Percentiles rank a stretch among this genome's conserved stretches.
phyloP scores from a whole-genome alignment of 345 rosid genomes.

The Eucalyptus coolabah region DNA sequence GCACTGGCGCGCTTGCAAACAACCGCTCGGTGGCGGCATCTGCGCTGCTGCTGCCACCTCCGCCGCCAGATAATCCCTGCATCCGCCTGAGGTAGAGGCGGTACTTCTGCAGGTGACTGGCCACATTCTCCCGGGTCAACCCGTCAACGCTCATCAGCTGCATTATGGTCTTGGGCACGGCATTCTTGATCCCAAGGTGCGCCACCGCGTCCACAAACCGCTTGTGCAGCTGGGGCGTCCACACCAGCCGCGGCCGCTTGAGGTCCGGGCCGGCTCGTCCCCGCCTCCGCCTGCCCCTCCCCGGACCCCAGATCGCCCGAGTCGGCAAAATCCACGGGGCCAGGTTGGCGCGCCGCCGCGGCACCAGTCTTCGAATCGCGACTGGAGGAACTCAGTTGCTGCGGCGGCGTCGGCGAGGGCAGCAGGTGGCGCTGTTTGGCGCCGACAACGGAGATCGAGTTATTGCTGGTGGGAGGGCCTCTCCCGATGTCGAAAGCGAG shows the following conservation, averaged over 20 bases:
- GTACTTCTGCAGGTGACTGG: constrained; percentile 82
- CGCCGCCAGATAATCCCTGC: constrained; percentile 71
- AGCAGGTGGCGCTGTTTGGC: not conserved
- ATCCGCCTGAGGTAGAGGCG: constrained; percentile 79
- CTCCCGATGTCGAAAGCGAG: constrained; percentile 73
- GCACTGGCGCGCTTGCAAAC: constrained; percentile 94
- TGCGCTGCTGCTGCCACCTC: constrained; percentile 20
- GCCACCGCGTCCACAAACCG: constrained; percentile 91
- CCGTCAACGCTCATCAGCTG: constrained; percentile 95
- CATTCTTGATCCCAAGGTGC: constrained; percentile 86
- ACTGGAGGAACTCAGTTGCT: constrained; percentile 17
- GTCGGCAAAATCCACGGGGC: constrained; percentile 46
- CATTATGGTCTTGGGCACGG: constrained; percentile 92
- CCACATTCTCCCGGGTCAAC: constrained; percentile 78
- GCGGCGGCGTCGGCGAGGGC: not conserved
- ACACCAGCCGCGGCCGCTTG: constrained; percentile 79
- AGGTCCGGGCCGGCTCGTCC: constrained; percentile 81
- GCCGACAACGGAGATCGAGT: constrained; percentile 4
- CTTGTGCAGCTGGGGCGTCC: constrained; percentile 95
- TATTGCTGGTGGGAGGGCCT: not conserved
- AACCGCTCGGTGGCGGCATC: constrained; percentile 88
- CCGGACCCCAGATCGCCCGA: constrained; percentile 46
- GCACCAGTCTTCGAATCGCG: not conserved
- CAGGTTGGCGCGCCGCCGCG: constrained; percentile 31
- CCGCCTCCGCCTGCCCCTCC: constrained; percentile 32